These are phyloP conservation scores for Daldinia eschscholtzii DNA, from an alignment of 2,329 filamentous ascomycete genomes.

Conservation along the genomic window DNA sequence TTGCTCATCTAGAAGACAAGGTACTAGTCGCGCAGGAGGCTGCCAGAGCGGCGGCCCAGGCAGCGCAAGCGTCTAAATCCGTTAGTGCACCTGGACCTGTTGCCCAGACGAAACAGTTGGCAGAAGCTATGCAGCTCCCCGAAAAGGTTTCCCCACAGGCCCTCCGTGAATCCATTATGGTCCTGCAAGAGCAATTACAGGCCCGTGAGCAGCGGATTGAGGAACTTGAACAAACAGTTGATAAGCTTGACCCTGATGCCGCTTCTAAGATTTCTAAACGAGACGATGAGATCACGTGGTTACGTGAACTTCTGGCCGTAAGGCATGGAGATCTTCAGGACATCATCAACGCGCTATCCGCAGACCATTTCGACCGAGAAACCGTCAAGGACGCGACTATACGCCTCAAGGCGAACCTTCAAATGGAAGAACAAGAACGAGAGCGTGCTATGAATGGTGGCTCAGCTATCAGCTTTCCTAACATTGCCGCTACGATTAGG, in stretches of 20 bases:
- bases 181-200: slow-evolving; percentile 95
- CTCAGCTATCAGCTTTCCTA: slow-evolving; percentile 76
- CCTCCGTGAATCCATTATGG: slow-evolving; percentile 93
- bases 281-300: slow-evolving; percentile 94
- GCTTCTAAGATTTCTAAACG: slow-evolving; percentile 87
- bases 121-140: slow-evolving; percentile 67
- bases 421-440: slow-evolving; percentile 98
- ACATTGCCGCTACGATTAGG: slow-evolving; percentile 80
- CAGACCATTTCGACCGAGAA: slow-evolving; percentile 80
- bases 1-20: slow-evolving; percentile 88
- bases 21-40: slow-evolving; percentile 91
- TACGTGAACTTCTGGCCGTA: slow-evolving; percentile 92
- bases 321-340: slow-evolving; percentile 92
- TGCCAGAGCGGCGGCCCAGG: slow-evolving; percentile 83
- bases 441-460: slow-evolving; percentile 83
- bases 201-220: slow-evolving; percentile 93
- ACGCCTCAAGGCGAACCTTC: slow-evolving; percentile 90
- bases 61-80: slow-evolving; percentile 56
- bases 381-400: slow-evolving; percentile 91
- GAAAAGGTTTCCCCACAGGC: slow-evolving; percentile 96
- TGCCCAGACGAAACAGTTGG: slow-evolving; percentile 55
- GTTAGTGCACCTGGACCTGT: slow-evolving; percentile 58
- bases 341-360: slow-evolving; percentile 83
- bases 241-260: slow-evolving; percentile 79
- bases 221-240: slow-evolving; percentile 79